Percentiles rank a stretch among this genome's conserved stretches.
Conservation (phyloP, 2,329 filamentous ascomycete genomes). For the Clonostachys byssicola region DNA sequence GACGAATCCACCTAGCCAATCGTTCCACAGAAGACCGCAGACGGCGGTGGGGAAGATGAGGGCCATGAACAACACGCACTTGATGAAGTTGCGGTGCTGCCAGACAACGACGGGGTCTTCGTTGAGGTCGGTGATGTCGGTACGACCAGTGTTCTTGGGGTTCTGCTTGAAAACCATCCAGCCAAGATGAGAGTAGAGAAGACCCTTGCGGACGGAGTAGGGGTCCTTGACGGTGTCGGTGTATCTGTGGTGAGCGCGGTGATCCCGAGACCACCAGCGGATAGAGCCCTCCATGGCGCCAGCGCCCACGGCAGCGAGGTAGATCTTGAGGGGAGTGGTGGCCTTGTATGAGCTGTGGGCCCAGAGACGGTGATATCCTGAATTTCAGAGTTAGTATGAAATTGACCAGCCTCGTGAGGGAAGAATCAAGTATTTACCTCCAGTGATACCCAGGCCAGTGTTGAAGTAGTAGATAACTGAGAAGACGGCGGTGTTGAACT, state of each 20-base stretch:
- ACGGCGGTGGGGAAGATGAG: constrained; percentile 72
- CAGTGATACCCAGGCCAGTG: constrained; percentile 76
- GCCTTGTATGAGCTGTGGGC: constrained; percentile 83
- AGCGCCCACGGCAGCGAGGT: constrained; percentile 75
- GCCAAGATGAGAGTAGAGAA: constrained; percentile 73
- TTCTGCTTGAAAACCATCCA: constrained; percentile 97
- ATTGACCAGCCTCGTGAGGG: constrained; percentile 4
- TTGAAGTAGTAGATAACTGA: constrained; percentile 78
- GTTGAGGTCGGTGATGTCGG: constrained; percentile 84
- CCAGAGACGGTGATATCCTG: constrained; percentile 68
- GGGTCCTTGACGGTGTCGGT: constrained; percentile 92
- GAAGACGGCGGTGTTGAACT: constrained; percentile 68
- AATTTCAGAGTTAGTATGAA: background rate
- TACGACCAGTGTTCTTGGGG: constrained; percentile 81
- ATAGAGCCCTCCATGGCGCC: constrained; percentile 84
- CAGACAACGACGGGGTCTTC: constrained; percentile 81
- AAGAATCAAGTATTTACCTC: constrained; percentile 43
- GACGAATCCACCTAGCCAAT: constrained; percentile 78
- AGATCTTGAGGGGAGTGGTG: constrained; percentile 70
- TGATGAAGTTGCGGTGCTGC: constrained; percentile 85
- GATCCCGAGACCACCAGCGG: constrained; percentile 84
- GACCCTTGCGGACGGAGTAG: constrained; percentile 85
- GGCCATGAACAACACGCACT: constrained; percentile 73
- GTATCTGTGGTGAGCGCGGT: constrained; percentile 86
- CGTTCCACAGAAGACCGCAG: constrained; percentile 74